These are phyloP conservation scores for Seminavis robusta DNA, from an alignment of 108 stramenopile species.

Conservation along the genomic window DNA sequence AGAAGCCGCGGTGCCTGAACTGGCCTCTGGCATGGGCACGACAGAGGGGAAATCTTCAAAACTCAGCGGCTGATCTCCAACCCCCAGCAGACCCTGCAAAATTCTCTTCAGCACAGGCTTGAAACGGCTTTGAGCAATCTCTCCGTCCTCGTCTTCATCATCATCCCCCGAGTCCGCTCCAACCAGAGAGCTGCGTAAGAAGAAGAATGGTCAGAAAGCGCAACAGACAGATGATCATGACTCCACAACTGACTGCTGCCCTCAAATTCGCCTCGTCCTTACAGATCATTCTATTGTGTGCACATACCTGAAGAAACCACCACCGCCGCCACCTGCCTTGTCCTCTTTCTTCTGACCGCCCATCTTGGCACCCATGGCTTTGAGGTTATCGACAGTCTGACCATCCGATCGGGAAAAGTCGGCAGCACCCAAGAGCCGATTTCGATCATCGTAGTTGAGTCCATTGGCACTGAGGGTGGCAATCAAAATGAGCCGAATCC, in stretches of 20 bases:
- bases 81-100: slow-evolving; percentile 62
- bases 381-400: slow-evolving; percentile 54
- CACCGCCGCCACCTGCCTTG: no score
- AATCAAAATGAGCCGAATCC: slow-evolving; percentile 83
- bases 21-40: slow-evolving; percentile 69
- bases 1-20: slow-evolving; percentile 7
- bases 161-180: no score
- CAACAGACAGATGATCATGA: no score
- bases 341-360: no score
- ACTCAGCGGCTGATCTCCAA: slow-evolving; percentile 50
- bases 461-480: slow-evolving; percentile 83
- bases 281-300: no score
- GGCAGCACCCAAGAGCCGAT: slow-evolving; percentile 66
- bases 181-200: no score
- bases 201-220: no score
- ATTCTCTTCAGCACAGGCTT: slow-evolving; percentile 66
- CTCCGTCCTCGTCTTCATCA: slow-evolving; percentile 74
- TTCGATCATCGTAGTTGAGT: slow-evolving; percentile 49
- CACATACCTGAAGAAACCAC: no score
- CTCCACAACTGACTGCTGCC: no score
- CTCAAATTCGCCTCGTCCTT: no score
- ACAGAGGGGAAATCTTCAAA: slow-evolving; percentile 88
- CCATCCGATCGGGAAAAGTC: slow-evolving; percentile 49
- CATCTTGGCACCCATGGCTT: slow-evolving; percentile 45
- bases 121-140: slow-evolving; percentile 83